Base-by-base conservation (phyloP, 495 filamentous ascomycete genomes). In the Aspergillus hancockii region DNA sequence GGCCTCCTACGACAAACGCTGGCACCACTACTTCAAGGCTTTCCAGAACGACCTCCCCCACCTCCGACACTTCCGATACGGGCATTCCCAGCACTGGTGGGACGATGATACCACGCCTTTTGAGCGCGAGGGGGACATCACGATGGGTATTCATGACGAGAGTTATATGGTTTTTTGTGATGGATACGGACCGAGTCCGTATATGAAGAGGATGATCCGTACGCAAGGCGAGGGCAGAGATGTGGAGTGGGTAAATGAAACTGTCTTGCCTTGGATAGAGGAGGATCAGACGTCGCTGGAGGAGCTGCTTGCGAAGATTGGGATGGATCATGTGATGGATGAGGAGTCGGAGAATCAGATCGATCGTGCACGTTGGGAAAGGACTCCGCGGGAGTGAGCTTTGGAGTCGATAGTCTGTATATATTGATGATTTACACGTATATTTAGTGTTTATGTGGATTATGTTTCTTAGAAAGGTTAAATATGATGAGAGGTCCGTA, bases 11-110 rank as follows among this genome's bases (percentile, higher is more conserved):
- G 38, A 25, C 25, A 55, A 51, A 16, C 66, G 68, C 9, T 71
- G 68, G 66, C 22, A 49, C 13, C 57, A 68, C 21, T 68, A 67
- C 28, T 61, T 71, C 57, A 50, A 52, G 8, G 59, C 62, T 0
- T 60, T 71, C 22, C 30, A 60, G 13, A 49, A 58, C 5, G 23
- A 43, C 2, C 52, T 68, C 1, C 53, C 58, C 1, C 45, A 47
- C 8, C 54, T 71, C 6, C 60, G 56, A 13, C 57, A 57, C 32
- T 67, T 68, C 30, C 55, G 57, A 16, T 60, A 52, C n/a, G 66
- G 68, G n/a, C 56, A 55, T 32, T 57, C 28, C 7, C 30, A 43
- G 14, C 2, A 36, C 4, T 55, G 55, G 50, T 47, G 22, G 53
- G 13, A 21, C 7, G 41, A 54, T 21, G 40, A 52, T 3, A 52